Conservation (phyloP, 208 protist species). For the Wallacemonas sp. region DNA sequence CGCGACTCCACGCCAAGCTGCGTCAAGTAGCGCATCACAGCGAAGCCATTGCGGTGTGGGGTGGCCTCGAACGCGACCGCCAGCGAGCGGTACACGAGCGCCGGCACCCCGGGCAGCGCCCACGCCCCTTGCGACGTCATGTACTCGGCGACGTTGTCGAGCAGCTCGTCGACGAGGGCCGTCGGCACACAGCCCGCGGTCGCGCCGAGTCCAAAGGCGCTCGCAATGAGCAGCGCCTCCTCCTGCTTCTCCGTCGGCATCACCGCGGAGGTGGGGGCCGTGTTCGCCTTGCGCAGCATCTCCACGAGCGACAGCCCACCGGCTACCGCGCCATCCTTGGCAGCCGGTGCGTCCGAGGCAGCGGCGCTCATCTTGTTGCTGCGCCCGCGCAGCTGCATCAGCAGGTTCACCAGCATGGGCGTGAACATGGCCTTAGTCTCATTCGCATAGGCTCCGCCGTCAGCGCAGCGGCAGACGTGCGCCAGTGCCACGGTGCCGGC, state of each 20-base stretch:
- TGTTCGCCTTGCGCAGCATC: constrained; percentile 19
- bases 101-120: constrained; percentile 38
- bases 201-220: constrained; percentile 54
- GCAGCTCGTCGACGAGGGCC: constrained; percentile 50
- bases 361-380: constrained; percentile 18
- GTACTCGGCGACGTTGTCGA: constrained; percentile 43
- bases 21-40: constrained; percentile 59
- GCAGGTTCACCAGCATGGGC: constrained; percentile 64
- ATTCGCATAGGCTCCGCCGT: constrained; percentile 43
- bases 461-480: constrained; percentile 53
- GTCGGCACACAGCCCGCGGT: constrained; percentile 60
- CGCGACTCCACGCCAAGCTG: constrained; percentile 28
- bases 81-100: constrained; percentile 61
- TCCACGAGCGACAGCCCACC: constrained; percentile 22
- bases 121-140: constrained; percentile 55
- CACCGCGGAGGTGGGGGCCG: constrained; percentile 27
- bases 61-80: constrained; percentile 54
- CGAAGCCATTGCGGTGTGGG: constrained; percentile 65
- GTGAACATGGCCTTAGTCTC: constrained; percentile 33
- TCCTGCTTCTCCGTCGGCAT: constrained; percentile 40
- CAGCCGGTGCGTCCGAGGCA: neutral
- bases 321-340: neutral
- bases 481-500: constrained; percentile 62
- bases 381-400: constrained; percentile 35
- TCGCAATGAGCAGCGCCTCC: constrained; percentile 34